Base-by-base conservation (phyloP, 2,329 filamentous ascomycete species). In the Exophiala lecanii-corni region DNA sequence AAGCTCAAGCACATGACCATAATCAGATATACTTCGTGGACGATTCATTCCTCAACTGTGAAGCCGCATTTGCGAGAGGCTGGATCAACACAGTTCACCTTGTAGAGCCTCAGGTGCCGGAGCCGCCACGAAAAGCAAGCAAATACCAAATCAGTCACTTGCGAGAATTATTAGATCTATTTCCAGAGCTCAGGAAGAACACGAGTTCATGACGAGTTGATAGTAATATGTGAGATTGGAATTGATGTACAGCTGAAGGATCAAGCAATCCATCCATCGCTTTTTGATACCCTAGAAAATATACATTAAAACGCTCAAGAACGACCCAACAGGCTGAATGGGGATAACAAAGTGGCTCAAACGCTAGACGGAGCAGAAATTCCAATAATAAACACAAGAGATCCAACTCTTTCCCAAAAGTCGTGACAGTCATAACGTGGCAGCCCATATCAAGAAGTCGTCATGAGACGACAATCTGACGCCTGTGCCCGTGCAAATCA, bases 11-110 rank as follows among this genome's bases (percentile, higher is more conserved):
- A 1, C 69, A 72, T 9, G 73, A 77, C 25, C 69, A 72, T 9
- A 75, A 83, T 32, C 76, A 88, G 47, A 97, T 91, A 65, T 98
- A 84, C 61, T 98, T 96, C 63, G 88, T 98, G 55, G 92, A 98
- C 61, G 92, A 98, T 62, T 95, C 89, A 0, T 80, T 79, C 45
- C 65, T 82, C 51, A 98, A 98, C 61, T 94, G 86, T 62, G 76
- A 73, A 52, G 81, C 81, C 49, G 87, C 89, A 1, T 75, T 84
- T 52, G 78, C 79, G 23, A 75, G 89, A 50, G 92, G 92, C 15
- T 98, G 92, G 92, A 46, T 16, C 3, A 86, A 79, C 9, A 80
- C 84, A 1, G 85, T 78, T 4, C 92, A 97, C 64, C 74, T 96
- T 16, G 80, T 97, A 4, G 92, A 97, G 61, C 80, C 86, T 25